Conservation (phyloP, 2,329 filamentous ascomycete genomes). For the Ascochyta koolunga region DNA sequence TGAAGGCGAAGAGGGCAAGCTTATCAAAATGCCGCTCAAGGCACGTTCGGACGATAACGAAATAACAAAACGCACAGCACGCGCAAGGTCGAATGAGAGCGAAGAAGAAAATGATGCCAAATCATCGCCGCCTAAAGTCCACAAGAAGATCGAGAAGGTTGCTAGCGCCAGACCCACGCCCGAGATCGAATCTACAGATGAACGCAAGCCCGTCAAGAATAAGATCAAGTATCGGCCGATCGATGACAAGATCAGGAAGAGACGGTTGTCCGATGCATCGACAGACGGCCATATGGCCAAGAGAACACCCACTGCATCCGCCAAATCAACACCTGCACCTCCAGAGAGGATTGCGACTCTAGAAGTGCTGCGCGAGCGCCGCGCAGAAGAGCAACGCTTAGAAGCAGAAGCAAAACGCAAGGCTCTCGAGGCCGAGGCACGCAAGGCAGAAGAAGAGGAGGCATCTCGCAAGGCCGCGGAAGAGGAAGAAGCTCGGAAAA, state of each 20-base stretch:
- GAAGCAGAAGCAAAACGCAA: constrained; percentile 36
- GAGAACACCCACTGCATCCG: constrained; percentile 42
- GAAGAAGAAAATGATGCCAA: constrained; percentile 37
- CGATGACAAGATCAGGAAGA: constrained; percentile 43
- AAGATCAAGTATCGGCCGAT: constrained; percentile 41
- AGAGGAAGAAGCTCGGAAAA: constrained; percentile 35
- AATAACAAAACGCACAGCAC: constrained; percentile 28
- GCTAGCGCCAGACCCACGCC: constrained; percentile 40
- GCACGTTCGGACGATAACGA: constrained; percentile 40
- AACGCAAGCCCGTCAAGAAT: constrained; percentile 39
- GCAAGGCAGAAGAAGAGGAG: constrained; percentile 37
- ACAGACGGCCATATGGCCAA: constrained; percentile 38
- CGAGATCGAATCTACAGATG: constrained; percentile 45
- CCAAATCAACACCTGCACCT: constrained; percentile 44
- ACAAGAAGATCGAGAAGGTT: constrained; percentile 33
- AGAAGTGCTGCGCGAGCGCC: constrained; percentile 40
- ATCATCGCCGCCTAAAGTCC: constrained; percentile 33
- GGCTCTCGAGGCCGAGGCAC: constrained; percentile 33
- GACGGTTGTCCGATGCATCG: constrained; percentile 40
- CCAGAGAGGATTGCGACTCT: constrained; percentile 43
- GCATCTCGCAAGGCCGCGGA: constrained; percentile 37
- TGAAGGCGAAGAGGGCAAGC: constrained; percentile 43
- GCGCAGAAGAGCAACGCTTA: constrained; percentile 42
- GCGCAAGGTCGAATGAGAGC: constrained; percentile 38
- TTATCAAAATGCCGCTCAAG: constrained; percentile 41